phyloP scores from a whole-genome alignment of 768 basidiomycete species.

The Coprinopsis cinerea region DNA sequence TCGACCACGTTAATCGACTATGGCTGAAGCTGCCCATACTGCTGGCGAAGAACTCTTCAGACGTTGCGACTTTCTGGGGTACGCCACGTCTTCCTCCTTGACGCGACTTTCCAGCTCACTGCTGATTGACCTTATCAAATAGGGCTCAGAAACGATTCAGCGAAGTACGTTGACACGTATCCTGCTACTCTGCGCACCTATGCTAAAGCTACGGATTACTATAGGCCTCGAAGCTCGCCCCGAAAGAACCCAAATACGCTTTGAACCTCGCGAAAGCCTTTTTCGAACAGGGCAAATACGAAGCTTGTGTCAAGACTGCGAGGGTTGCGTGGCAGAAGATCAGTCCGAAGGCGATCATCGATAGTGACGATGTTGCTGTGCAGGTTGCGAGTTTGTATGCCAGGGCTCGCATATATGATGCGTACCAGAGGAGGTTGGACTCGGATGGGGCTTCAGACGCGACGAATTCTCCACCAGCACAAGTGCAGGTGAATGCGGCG shows the following conservation, averaged over 20 bases:
- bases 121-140: no score
- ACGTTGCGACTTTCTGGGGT: no score
- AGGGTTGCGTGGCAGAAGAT: neutral
- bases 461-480: no score
- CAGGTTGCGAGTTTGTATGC: neutral
- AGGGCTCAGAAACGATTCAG: neutral
- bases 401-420: neutral
- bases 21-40: no score
- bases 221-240: neutral
- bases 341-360: neutral
- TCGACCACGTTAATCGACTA: no score
- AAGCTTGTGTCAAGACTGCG: neutral
- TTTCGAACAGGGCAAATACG: neutral
- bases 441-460: no score
- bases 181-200: neutral
- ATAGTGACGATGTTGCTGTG: no score
- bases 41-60: no score
- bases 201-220: neutral
- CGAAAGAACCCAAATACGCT: neutral
- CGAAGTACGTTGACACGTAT: neutral
- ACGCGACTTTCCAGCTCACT: no score
- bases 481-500: no score
- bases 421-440: neutral
- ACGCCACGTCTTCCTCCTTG: no score
- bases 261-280: neutral